Conservation (phyloP, 306 rosid species). For the Dicorynia guianensis region DNA sequence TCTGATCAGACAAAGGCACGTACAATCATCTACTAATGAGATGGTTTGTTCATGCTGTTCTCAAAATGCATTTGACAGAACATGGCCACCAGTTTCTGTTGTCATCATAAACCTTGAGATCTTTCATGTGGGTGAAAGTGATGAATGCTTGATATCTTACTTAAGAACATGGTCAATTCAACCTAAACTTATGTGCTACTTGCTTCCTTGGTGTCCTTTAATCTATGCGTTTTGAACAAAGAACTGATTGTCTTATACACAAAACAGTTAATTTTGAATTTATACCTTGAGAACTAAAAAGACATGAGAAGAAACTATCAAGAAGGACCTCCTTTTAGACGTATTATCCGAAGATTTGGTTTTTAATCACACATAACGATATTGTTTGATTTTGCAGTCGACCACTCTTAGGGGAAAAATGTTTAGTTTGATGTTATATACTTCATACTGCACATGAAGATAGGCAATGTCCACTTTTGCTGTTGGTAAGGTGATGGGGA, state of each 20-base stretch:
- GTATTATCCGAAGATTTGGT: too few relatives aligned
- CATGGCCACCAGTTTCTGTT: background rate
- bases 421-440: background rate
- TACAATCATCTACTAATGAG: conserved; percentile 30
- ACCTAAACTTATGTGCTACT: conserved; percentile 1
- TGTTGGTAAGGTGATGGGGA: background rate
- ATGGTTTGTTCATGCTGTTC: conserved; percentile 8
- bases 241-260: conserved; percentile 1
- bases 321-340: too few relatives aligned
- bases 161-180: background rate
- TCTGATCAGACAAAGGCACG: conserved; percentile 71
- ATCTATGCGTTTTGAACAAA: background rate
- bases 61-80: conserved; percentile 5
- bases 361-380: too few relatives aligned
- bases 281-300: background rate
- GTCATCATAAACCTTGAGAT: background rate
- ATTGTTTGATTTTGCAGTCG: too few relatives aligned
- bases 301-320: too few relatives aligned
- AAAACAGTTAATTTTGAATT: background rate
- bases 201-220: background rate
- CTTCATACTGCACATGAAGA: background rate
- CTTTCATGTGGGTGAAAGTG: background rate
- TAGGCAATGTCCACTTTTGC: background rate
- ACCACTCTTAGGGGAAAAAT: too few relatives aligned
- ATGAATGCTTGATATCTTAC: background rate